Evolutionary conservation across 2,329 filamentous ascomycete species (phyloP).

Genomic region (Botryosphaeria agaves): DNA sequence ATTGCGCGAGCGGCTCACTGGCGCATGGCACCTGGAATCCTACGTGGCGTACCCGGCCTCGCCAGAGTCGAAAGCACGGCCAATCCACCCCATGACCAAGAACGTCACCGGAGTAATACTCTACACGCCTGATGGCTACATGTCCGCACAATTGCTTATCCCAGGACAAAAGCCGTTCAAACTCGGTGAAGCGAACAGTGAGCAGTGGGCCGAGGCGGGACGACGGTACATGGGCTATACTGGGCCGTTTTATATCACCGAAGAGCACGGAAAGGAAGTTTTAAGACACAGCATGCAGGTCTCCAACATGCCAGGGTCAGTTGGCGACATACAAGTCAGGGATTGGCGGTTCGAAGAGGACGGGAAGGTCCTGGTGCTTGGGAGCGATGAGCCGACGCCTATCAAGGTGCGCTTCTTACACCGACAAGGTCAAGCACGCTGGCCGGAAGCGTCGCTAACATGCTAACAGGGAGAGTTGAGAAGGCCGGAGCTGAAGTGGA

Average conservation of each 20-base stretch:
- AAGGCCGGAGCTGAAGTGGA: not conserved
- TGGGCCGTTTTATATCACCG: constrained; percentile 19
- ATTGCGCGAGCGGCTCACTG: constrained; percentile 15
- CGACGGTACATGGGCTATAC: constrained; percentile 19
- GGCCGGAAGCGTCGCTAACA: no score
- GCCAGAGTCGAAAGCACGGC: constrained; percentile 13
- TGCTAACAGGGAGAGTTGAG: not conserved
- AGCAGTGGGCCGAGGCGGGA: constrained; percentile 20
- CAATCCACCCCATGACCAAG: constrained; percentile 19
- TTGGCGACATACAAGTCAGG: constrained; percentile 18
- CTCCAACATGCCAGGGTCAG: constrained; percentile 20
- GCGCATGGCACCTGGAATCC: constrained; percentile 19
- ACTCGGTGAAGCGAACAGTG: constrained; percentile 17
- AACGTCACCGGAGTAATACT: constrained; percentile 19
- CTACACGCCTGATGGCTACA: constrained; percentile 21
- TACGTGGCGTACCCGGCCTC: constrained; percentile 18
- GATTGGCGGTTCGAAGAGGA: constrained; percentile 20
- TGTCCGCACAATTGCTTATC: constrained; percentile 19
- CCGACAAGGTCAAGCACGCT: no score
- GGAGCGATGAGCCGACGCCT: constrained; percentile 19
- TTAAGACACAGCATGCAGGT: constrained; percentile 19
- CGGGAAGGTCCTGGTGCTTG: constrained; percentile 18
- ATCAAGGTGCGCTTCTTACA: no score
- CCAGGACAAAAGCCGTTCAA: constrained; percentile 19
- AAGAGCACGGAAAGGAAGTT: constrained; percentile 14